These are phyloP conservation scores for Pseudocercospora pini-densiflorae DNA, from an alignment of 2,329 filamentous ascomycete genomes.

Conservation along the genomic window DNA sequence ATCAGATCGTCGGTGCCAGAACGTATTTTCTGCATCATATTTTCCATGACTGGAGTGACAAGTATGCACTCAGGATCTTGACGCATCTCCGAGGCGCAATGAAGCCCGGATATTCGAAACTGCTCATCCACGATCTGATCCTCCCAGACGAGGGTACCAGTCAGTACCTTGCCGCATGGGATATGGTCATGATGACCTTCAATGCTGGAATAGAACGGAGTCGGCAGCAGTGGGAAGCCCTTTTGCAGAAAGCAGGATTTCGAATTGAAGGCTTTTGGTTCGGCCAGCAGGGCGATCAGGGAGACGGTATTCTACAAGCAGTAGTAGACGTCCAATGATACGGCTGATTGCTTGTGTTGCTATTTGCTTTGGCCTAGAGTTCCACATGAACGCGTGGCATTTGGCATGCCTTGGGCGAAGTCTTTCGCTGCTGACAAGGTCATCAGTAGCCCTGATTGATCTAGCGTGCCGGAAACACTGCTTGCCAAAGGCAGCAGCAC, in stretches of 20 bases:
- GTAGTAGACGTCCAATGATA: background rate
- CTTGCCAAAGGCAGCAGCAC: too few relatives aligned
- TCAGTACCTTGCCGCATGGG: background rate
- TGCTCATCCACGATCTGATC: slow-evolving; percentile 6
- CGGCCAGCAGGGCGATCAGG: background rate
- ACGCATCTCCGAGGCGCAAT: background rate
- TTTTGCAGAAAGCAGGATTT: slow-evolving; percentile 4
- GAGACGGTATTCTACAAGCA: background rate
- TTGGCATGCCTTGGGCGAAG: too few relatives aligned
- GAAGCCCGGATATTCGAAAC: background rate
- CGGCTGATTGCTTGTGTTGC: too few relatives aligned
- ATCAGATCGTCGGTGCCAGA: slow-evolving; percentile 1
- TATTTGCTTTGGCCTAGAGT: too few relatives aligned
- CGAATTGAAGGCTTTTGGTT: background rate
- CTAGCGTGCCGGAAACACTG: too few relatives aligned
- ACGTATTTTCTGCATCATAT: slow-evolving; percentile 7
- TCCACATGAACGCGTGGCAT: too few relatives aligned
- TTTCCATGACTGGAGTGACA: slow-evolving; percentile 15
- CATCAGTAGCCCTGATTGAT: too few relatives aligned
- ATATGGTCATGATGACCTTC: slow-evolving; percentile 14
- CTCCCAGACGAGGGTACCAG: background rate
- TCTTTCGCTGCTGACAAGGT: too few relatives aligned
- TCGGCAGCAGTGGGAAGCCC: slow-evolving; percentile 10
- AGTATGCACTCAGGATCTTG: slow-evolving; percentile 5
- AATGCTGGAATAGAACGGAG: slow-evolving; percentile 13